Evolutionary conservation across 257 asterid genomes (phyloP).

Genomic region (Apocynum venetum): DNA sequence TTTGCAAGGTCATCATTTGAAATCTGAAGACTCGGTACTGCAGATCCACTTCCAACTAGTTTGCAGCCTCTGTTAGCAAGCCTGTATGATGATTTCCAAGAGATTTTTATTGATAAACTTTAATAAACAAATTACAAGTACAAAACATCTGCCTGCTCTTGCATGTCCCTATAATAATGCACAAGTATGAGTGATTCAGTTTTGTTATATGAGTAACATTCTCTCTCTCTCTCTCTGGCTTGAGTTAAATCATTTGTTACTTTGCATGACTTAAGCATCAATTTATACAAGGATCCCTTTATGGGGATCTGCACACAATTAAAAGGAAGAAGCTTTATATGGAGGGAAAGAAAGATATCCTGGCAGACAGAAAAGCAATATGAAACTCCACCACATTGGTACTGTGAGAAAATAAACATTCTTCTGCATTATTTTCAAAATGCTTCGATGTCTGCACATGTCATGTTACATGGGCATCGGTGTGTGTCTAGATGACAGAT

Average conservation of each 20-base stretch:
- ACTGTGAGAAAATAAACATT: not conserved
- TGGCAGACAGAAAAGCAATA: not conserved
- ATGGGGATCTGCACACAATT: no score
- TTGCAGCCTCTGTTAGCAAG: conserved; percentile 72
- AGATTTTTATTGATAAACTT: not conserved
- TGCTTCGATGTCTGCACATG: not conserved
- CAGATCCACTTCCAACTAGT: conserved; percentile 87
- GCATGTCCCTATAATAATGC: not conserved
- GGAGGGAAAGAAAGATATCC: not conserved
- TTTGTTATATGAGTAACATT: not conserved
- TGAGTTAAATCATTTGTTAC: no score
- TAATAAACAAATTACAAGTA: no score
- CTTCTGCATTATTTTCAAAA: not conserved
- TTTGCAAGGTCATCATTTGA: conserved; percentile 82
- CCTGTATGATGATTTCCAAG: conserved; percentile 25
- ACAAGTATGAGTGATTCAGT: not conserved
- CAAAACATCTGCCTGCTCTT: not conserved
- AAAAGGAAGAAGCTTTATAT: not conserved
- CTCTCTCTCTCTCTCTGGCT: not conserved
- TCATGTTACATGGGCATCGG: not conserved
- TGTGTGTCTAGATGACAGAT: not conserved
- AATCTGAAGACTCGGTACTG: conserved; percentile 66
- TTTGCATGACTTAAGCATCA: no score
- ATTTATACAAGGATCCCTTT: no score
- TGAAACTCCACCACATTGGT: not conserved